phyloP scores from a whole-genome alignment of 1,284 basidiomycete species.

The Ceratobasidium sp. region DNA sequence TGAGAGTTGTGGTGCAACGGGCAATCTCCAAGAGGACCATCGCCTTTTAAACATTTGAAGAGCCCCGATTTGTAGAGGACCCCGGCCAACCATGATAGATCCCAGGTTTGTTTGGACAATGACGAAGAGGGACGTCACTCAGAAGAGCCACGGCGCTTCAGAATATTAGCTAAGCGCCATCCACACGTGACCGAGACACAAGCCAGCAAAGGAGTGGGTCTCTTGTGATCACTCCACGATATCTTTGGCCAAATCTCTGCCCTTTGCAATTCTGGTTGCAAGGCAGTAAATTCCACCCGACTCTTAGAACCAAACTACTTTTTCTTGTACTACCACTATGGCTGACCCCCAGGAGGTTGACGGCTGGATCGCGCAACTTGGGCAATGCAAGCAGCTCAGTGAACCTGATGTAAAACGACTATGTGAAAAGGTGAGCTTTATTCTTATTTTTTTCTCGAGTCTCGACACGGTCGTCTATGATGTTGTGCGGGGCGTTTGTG shows the following conservation, averaged over 20 bases:
- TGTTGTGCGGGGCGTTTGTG: conserved; percentile 18
- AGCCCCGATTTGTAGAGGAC: no score
- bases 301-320: conserved; percentile 7
- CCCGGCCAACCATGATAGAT: no score
- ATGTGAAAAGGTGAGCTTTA: conserved; percentile 89
- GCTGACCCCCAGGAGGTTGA: conserved; percentile 68
- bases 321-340: conserved; percentile 33
- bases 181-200: conserved; percentile 1
- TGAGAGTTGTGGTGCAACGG: conserved; percentile 10
- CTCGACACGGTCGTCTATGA: conserved; percentile 43
- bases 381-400: conserved; percentile 96
- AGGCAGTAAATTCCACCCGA: conserved; percentile 31
- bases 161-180: not conserved
- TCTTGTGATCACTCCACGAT: conserved; percentile 37
- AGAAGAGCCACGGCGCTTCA: conserved; percentile 3
- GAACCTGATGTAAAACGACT: conserved; percentile 97
- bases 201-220: conserved; percentile 23
- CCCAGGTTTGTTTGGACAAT: no score
- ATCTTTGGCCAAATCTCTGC: conserved; percentile 26
- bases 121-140: conserved; percentile 35
- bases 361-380: conserved; percentile 95
- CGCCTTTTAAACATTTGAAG: conserved; percentile 1
- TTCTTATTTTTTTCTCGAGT: conserved; percentile 39
- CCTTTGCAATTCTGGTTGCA: conserved; percentile 34
- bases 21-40: not conserved